phyloP scores from a whole-genome alignment of 129 eudicot species.

The Lactuca sativa region DNA sequence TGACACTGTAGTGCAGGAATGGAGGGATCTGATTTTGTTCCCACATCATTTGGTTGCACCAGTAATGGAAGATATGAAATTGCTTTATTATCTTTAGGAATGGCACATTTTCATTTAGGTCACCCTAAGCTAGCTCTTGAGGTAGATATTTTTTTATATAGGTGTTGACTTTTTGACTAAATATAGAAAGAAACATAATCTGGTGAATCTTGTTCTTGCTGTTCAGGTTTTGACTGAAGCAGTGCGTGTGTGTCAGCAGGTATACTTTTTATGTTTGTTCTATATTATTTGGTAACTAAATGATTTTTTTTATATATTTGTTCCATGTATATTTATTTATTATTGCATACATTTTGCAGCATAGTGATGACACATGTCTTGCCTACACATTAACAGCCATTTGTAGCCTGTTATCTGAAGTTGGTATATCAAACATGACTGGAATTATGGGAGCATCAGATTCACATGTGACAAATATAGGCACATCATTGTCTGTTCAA shows the following conservation, averaged over 20 bases:
- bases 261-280: slow-evolving; percentile 16
- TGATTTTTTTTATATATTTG: background rate
- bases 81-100: slow-evolving; percentile 87
- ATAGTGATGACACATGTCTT: slow-evolving; percentile 87
- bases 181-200: background rate
- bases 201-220: slow-evolving; percentile 28
- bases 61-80: slow-evolving; percentile 83
- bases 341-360: slow-evolving; percentile 47
- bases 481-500: slow-evolving; percentile 73
- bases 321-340: slow-evolving; percentile 7
- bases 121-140: slow-evolving; percentile 91
- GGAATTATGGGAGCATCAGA: slow-evolving; percentile 90
- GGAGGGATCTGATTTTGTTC: slow-evolving; percentile 79
- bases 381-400: slow-evolving; percentile 95
- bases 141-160: slow-evolving; percentile 41
- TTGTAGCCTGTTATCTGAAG: slow-evolving; percentile 80
- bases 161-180: background rate
- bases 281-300: slow-evolving; percentile 4
- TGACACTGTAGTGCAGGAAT: slow-evolving; percentile 90
- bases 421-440: slow-evolving; percentile 66
- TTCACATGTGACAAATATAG: slow-evolving; percentile 61
- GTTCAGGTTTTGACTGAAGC: slow-evolving; percentile 93
- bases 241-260: slow-evolving; percentile 91
- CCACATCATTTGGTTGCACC: slow-evolving; percentile 55
- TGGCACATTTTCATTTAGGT: slow-evolving; percentile 96